phyloP scores from a whole-genome alignment of 371 early-diverging fungal species.

The Quaeritorhiza haematococci region DNA sequence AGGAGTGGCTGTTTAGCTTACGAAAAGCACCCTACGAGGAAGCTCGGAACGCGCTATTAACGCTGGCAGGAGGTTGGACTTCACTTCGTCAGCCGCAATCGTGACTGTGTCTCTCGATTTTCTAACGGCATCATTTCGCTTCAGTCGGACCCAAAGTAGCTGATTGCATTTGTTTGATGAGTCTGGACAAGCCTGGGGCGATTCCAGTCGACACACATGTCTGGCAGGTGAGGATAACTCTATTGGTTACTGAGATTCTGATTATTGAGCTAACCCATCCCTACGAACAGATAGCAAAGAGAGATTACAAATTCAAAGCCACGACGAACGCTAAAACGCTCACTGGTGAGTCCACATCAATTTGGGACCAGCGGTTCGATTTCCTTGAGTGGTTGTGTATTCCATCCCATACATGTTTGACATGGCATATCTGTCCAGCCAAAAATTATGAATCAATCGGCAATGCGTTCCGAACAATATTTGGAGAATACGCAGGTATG shows the following conservation, averaged over 20 bases:
- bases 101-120: background rate
- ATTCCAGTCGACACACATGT: slow-evolving; percentile 69
- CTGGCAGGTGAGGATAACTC: slow-evolving; percentile 11
- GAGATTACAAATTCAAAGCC: slow-evolving; percentile 55
- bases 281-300: slow-evolving; percentile 64
- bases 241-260: background rate
- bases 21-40: slow-evolving; percentile 49
- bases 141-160: slow-evolving; percentile 93
- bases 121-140: slow-evolving; percentile 3
- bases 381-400: too few relatives aligned
- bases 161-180: slow-evolving; percentile 79
- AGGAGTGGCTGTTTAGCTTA: slow-evolving; percentile 58
- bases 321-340: slow-evolving; percentile 57
- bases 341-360: too few relatives aligned
- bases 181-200: slow-evolving; percentile 27
- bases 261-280: background rate
- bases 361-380: too few relatives aligned
- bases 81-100: background rate
- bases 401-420: too few relatives aligned
- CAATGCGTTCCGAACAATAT: slow-evolving; percentile 66
- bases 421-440: too few relatives aligned
- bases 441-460: slow-evolving; percentile 67
- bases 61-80: slow-evolving; percentile 53
- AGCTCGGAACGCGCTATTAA: slow-evolving; percentile 57
- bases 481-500: slow-evolving; percentile 77